Conservation (phyloP, 1,139 yeast genomes). For the Scheffersomyces parashehatae region DNA sequence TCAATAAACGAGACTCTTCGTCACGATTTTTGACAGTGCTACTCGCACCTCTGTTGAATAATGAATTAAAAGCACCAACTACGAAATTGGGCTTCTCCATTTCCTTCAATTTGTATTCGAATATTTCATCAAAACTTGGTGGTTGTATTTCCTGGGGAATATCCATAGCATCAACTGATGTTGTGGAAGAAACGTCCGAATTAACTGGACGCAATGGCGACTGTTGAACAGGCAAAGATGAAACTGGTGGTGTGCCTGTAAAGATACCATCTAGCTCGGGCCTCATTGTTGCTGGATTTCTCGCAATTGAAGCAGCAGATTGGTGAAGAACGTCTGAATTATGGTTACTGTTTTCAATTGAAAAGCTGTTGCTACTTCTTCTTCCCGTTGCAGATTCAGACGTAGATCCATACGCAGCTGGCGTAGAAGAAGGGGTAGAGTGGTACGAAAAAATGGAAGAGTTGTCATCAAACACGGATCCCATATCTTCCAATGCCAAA, state of each 20-base stretch:
- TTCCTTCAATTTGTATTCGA: slow-evolving; percentile 24
- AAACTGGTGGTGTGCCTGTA: slow-evolving; percentile 28
- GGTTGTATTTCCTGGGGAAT: slow-evolving; percentile 42
- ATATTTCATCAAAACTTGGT: slow-evolving; percentile 34
- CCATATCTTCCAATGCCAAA: slow-evolving; percentile 85
- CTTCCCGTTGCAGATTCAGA: slow-evolving; percentile 4
- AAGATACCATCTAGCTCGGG: slow-evolving; percentile 35
- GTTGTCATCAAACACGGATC: slow-evolving; percentile 30
- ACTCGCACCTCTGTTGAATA: too few relatives aligned
- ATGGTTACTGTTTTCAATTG: slow-evolving; percentile 5
- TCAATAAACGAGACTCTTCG: too few relatives aligned
- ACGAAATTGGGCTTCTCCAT: slow-evolving; percentile 1
- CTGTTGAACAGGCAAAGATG: slow-evolving; percentile 8
- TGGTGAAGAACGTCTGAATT: slow-evolving; percentile 8
- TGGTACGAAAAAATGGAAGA: slow-evolving; percentile 49
- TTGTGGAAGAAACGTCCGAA: slow-evolving; percentile 19
- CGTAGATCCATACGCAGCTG: slow-evolving; percentile 18
- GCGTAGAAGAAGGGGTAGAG: slow-evolving; percentile 15
- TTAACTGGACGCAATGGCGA: slow-evolving; percentile 21
- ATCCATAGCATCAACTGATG: slow-evolving; percentile 20
- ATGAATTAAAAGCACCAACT: too few relatives aligned
- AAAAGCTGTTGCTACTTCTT: slow-evolving; percentile 21
- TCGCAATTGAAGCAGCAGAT: slow-evolving; percentile 41
- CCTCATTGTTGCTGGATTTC: slow-evolving; percentile 37
- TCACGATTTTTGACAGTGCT: too few relatives aligned